Base-by-base conservation (phyloP, 208 protist species). In the Angomonas desouzai region DNA sequence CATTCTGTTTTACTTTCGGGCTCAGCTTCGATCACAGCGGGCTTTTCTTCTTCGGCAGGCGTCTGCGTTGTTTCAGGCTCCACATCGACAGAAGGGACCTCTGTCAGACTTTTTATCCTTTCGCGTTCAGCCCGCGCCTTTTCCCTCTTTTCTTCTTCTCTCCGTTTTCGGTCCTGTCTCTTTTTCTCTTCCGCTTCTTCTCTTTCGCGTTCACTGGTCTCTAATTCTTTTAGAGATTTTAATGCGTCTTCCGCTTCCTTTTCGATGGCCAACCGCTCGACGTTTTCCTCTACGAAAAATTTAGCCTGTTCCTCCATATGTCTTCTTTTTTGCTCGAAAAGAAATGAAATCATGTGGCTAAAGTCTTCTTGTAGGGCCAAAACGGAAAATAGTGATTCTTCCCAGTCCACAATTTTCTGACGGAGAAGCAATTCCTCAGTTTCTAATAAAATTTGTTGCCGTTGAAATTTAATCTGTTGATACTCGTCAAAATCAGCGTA, bases 401-500 rank as follows among this genome's bases (percentile, higher is more conserved):
- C 56, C 20, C 62, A 62, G 18, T 79, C 55, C 10, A 55, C 28
- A 56, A 75, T 65, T 36, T 80, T 76, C 0, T 29, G 25, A 16
- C 83, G 67, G 2, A 90, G 32, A 3, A 85, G 23, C 0, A 55
- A 4, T 66, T 94, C 88, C 0, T 59, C 72, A 2, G 48, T 33
- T 7, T 64, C 66, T 0, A 92, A 9, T 33, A 84, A 47, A 20
- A 43, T 38, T 11, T 68, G 67, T 51, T 82, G 74, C 16, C 65
- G 60, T 23, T 40, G 10, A 65, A 89, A 89, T 43, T 77, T 64
- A 20, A 61, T 34, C 23, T 77, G 72, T 53, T 89, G 82, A 47
- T 83, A 76, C 11, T 79, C 69, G 55, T 79, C 71, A 69, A 89
- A 93, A 49, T 95, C 77, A 11, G 79, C 65, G 48, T 71, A 87